Evolutionary conservation across 179 eudicot species (phyloP).

Genomic region (Nepenthes alata): DNA sequence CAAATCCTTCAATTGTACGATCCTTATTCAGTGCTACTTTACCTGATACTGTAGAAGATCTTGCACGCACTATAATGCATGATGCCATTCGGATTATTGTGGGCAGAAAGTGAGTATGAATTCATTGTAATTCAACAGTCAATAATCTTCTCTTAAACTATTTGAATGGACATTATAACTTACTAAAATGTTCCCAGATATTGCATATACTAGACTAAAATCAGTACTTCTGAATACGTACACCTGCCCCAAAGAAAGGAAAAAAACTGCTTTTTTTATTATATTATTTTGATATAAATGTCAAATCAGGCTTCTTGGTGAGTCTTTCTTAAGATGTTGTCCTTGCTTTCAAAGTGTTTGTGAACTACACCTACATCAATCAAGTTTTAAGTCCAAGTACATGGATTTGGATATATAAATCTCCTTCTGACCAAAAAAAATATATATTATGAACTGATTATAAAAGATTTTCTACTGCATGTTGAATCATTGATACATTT

Average conservation of each 20-base stretch:
- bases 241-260: no score
- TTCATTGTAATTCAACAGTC: slow-evolving; percentile 1
- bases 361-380: no score
- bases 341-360: no score
- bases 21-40: slow-evolving; percentile 94
- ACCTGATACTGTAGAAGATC: slow-evolving; percentile 97
- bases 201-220: not conserved
- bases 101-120: slow-evolving; percentile 67
- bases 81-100: slow-evolving; percentile 91
- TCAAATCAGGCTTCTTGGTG: no score
- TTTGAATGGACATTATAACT: not conserved
- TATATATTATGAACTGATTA: no score
- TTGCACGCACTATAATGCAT: slow-evolving; percentile 96
- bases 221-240: no score
- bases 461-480: not conserved
- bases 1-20: slow-evolving; percentile 75
- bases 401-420: not conserved
- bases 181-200: not conserved
- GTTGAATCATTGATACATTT: not conserved
- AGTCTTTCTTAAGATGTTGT: no score
- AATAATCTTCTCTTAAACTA: not conserved
- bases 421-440: not conserved
- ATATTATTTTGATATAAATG: no score
- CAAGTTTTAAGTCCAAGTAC: no score
- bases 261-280: no score